phyloP scores from a whole-genome alignment of 2,329 filamentous ascomycete genomes.

The Endoconidiophora polonica region DNA sequence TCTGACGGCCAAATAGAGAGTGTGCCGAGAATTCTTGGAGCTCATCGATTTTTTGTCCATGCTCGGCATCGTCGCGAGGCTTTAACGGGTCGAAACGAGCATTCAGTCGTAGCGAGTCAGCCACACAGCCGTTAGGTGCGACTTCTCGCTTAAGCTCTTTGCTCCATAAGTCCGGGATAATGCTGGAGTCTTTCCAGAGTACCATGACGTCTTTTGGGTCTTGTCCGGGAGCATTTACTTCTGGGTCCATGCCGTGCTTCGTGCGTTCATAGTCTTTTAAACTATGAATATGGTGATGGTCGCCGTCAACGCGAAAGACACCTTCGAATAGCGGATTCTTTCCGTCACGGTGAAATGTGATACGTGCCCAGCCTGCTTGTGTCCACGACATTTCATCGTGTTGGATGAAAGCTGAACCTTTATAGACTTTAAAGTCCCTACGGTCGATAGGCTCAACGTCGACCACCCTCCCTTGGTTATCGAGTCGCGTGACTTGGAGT shows the following conservation, averaged over 20 bases:
- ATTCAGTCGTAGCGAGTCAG: constrained; percentile 71
- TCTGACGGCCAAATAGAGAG: constrained; percentile 58
- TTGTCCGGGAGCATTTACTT: constrained; percentile 30
- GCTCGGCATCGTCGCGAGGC: constrained; percentile 24
- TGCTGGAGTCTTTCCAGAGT: constrained; percentile 81
- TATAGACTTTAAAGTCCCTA: constrained; percentile 64
- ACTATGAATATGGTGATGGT: constrained; percentile 77
- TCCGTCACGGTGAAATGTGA: constrained; percentile 65
- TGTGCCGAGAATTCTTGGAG: constrained; percentile 33
- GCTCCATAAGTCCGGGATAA: constrained; percentile 30
- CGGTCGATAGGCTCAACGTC: constrained; percentile 55
- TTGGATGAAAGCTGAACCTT: constrained; percentile 58
- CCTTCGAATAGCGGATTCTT: constrained; percentile 71
- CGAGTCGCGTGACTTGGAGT: constrained; percentile 57
- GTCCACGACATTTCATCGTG: constrained; percentile 49
- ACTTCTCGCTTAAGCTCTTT: constrained; percentile 46
- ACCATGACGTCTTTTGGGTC: constrained; percentile 62
- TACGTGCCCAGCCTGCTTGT: constrained; percentile 71
- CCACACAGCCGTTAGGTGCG: constrained; percentile 37
- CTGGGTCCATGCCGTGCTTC: constrained; percentile 54
- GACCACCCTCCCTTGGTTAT: constrained; percentile 50
- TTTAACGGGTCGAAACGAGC: constrained; percentile 54
- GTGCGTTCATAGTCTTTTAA: constrained; percentile 57
- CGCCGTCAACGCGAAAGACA: constrained; percentile 61
- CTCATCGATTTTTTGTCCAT: not conserved